Evolutionary conservation across 1,284 basidiomycete genomes (phyloP), one percentile per base, ranked within the genome.

Genomic region (Butyriboletus appendiculatus): DNA sequence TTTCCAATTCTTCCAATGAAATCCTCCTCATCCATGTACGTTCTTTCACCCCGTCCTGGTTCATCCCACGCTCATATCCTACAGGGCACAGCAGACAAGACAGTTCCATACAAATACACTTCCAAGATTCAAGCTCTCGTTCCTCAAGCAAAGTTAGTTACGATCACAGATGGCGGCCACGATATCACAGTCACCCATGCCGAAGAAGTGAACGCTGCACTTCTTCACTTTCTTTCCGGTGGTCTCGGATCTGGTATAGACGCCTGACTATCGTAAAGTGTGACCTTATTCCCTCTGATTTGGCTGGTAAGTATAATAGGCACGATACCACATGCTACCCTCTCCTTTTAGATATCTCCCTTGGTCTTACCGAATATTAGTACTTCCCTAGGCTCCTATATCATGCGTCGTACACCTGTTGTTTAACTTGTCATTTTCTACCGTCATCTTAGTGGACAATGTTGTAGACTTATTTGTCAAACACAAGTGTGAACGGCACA

Each of bases 11-110:
- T 4, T 70, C 71, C n/a, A 75, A 77, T 39, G 67, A 76, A 18
- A 78, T 89, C 15, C 72, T 90, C 28, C 67, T 88, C 20, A 75
- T 90, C 32, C 88, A 88, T 73, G 86, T 85, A 63, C 33, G 82
- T 73, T 15, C 28, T 44, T 49, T 44, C 24, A 24, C n/a, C 1
- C 8, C 22, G 16, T 37, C 9, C 8, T 16, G 12, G 8, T 4
- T 38, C 8, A 22, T 52, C 16, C 22, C 16, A 34, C 20, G 12
- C 22, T 46, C 28, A 55, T 15, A 28, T 55, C 32, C 14, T 22
- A 39, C 55, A 89, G 87, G 89, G 88, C 15, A 89, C 85, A 11
- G 76, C 76, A 14, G 88, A 90, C 61, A 73, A 65, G 16, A 83
- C 83, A 0, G 87, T 90, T 5, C 78, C 81, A 2, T 84, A 84